Percentiles rank a stretch among this genome's conserved stretches.
phyloP scores from a whole-genome alignment of 75 land plant genomes.

The Selaginella tamariscina region DNA sequence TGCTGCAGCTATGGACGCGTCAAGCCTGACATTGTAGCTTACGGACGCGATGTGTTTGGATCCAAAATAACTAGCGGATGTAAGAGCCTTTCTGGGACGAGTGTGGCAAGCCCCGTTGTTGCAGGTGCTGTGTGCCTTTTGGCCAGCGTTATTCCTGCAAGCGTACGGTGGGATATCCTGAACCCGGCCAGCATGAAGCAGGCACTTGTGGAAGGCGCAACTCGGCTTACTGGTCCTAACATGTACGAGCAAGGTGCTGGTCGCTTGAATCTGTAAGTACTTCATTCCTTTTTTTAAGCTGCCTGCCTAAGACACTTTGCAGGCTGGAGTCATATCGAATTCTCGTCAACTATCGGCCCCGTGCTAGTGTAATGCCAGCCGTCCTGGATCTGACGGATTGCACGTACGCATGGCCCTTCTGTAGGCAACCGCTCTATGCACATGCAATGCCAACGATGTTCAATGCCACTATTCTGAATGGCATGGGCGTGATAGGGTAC shows the following conservation, averaged over 20 bases:
- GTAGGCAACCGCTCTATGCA: constrained; percentile 93
- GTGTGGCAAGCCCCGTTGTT: constrained; percentile 99
- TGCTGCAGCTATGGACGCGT: constrained; percentile 79
- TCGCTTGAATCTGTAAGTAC: constrained; percentile 78
- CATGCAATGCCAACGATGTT: constrained; percentile 94
- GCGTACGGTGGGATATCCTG: constrained; percentile 46
- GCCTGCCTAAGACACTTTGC: constrained; percentile 13
- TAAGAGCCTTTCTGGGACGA: constrained; percentile 92
- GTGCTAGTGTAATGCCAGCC: constrained; percentile 80
- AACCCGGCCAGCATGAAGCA: constrained; percentile 99
- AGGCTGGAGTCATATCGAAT: constrained; percentile 86
- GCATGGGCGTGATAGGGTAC: constrained; percentile 93
- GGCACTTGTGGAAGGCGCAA: constrained; percentile 90
- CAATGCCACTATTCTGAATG: constrained; percentile 93
- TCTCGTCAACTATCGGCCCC: constrained; percentile 59
- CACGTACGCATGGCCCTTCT: constrained; percentile 94
- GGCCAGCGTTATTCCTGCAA: constrained; percentile 75
- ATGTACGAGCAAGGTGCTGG: constrained; percentile 99
- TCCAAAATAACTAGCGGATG: constrained; percentile 92
- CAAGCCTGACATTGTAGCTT: constrained; percentile 95
- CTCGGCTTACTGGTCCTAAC: constrained; percentile 81
- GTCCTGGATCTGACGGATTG: constrained; percentile 66
- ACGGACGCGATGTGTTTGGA: constrained; percentile 91
- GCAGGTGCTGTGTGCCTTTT: constrained; percentile 94
- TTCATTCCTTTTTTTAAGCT: background rate